Evolutionary conservation across 331 rosid genomes (phyloP).

Genomic region (Quercus lobata): DNA sequence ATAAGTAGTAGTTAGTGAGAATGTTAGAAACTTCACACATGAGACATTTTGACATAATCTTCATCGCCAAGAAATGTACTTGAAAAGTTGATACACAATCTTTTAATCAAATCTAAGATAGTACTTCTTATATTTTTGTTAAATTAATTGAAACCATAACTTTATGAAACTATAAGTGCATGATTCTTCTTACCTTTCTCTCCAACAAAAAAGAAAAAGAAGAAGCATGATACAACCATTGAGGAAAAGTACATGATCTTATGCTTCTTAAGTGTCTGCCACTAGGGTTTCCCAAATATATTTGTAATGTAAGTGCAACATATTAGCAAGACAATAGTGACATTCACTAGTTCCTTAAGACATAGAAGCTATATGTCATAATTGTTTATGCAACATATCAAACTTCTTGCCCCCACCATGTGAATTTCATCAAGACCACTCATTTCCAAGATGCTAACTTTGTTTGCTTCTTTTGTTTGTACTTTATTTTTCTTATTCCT

Average conservation of each 20-base stretch:
- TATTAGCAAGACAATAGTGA: conserved; percentile 20
- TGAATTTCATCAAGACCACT: conserved; percentile 26
- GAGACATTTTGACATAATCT: too few species aligned
- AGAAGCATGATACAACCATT: background rate
- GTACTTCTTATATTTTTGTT: background rate
- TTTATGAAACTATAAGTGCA: background rate
- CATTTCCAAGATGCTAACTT: background rate
- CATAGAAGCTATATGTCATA: background rate
- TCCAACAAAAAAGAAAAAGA: too few species aligned
- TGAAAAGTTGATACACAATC: background rate
- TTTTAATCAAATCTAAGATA: background rate
- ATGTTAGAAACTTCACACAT: too few species aligned
- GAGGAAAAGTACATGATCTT: background rate
- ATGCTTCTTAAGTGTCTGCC: conserved; percentile 42
- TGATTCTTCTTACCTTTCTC: too few species aligned
- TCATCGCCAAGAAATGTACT: too few species aligned
- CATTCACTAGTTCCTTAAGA: background rate
- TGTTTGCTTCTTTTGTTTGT: conserved; percentile 12
- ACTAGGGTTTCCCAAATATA: background rate
- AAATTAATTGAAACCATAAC: background rate
- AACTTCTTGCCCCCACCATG: conserved; percentile 27
- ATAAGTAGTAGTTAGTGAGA: too few species aligned
- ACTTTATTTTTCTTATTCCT: background rate
- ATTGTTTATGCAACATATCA: background rate
- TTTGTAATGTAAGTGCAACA: conserved; percentile 23